Evolutionary conservation across 257 asterid species (phyloP).

Genomic region (Fraxinus cuspidata): DNA sequence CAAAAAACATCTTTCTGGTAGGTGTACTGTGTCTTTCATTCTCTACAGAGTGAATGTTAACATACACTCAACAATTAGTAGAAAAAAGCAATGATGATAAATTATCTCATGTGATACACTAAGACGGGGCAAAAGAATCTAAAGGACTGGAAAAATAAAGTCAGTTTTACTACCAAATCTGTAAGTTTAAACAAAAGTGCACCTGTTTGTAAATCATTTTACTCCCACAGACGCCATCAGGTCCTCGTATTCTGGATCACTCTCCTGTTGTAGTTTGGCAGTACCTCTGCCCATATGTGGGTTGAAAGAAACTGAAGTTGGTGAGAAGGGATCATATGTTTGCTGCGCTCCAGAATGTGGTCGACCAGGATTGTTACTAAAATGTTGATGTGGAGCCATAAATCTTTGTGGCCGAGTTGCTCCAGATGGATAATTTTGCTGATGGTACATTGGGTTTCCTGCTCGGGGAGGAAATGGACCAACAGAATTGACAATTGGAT

Average conservation of each 20-base stretch:
- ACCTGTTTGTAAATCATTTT: slow-evolving; percentile 37
- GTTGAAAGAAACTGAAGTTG: slow-evolving; percentile 51
- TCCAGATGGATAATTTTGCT: slow-evolving; percentile 48
- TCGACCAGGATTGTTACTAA: slow-evolving; percentile 45
- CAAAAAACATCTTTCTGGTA: neutral
- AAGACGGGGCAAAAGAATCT: neutral
- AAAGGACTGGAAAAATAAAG: neutral
- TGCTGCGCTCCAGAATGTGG: slow-evolving; percentile 56
- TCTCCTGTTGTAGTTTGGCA: slow-evolving; percentile 50
- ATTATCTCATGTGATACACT: neutral
- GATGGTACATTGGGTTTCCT: slow-evolving; percentile 52
- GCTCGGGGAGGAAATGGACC: slow-evolving; percentile 57
- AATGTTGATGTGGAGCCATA: slow-evolving; percentile 49
- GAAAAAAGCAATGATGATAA: neutral
- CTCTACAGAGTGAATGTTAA: neutral
- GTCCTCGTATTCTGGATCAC: slow-evolving; percentile 79
- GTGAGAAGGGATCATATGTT: slow-evolving; percentile 79
- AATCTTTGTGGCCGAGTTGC: slow-evolving; percentile 44
- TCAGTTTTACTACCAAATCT: neutral
- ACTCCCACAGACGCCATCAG: slow-evolving; percentile 89
- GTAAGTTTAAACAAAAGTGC: neutral
- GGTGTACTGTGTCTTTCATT: neutral
- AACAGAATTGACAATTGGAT: slow-evolving; percentile 34
- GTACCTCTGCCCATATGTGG: slow-evolving; percentile 46
- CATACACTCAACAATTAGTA: neutral